Conservation (phyloP, 2,329 filamentous ascomycete species). For the Pseudocercospora fijiensis region DNA sequence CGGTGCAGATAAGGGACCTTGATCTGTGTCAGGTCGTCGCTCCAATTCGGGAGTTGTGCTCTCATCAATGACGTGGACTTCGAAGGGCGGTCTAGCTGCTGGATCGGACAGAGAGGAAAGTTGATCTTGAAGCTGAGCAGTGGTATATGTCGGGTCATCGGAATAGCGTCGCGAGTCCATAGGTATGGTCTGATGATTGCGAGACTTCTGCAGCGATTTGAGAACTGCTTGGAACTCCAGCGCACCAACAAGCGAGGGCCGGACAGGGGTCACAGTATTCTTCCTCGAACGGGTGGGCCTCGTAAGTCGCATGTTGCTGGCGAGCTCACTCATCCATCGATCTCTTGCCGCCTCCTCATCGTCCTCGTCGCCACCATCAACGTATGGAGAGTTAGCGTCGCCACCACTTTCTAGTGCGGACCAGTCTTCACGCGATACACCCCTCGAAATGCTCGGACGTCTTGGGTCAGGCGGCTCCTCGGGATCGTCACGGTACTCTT, state of each 20-base stretch:
- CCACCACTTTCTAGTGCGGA: slow-evolving; percentile 57
- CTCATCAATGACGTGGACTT: slow-evolving; percentile 17
- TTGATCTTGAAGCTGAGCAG: slow-evolving; percentile 48
- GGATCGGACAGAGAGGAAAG: slow-evolving; percentile 52
- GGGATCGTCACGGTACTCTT: slow-evolving; percentile 53
- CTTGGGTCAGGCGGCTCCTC: slow-evolving; percentile 48
- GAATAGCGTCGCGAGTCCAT: slow-evolving; percentile 70
- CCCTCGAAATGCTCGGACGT: slow-evolving; percentile 41
- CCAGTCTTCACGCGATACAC: slow-evolving; percentile 62
- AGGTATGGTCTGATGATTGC: slow-evolving; percentile 69
- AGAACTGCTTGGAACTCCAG: slow-evolving; percentile 91
- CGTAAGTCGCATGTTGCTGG: slow-evolving; percentile 87
- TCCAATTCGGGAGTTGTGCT: slow-evolving; percentile 18
- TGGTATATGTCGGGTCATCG: slow-evolving; percentile 56
- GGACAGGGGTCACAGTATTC: slow-evolving; percentile 77
- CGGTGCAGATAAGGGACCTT: slow-evolving; percentile 27
- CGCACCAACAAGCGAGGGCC: slow-evolving; percentile 88
- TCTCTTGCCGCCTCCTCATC: slow-evolving; percentile 65
- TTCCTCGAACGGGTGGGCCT: slow-evolving; percentile 66
- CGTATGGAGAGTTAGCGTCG: slow-evolving; percentile 29
- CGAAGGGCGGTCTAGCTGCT: slow-evolving; percentile 22
- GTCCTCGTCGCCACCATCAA: slow-evolving; percentile 59
- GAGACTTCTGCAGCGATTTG: slow-evolving; percentile 78
- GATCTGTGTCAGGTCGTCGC: slow-evolving; percentile 7
- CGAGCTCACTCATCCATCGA: slow-evolving; percentile 72